A percentile compares a stretch with the other conserved stretches of the same genome.
Evolutionary conservation across 345 rosid species (phyloP).

Genomic region (Melaleuca alternifolia): DNA sequence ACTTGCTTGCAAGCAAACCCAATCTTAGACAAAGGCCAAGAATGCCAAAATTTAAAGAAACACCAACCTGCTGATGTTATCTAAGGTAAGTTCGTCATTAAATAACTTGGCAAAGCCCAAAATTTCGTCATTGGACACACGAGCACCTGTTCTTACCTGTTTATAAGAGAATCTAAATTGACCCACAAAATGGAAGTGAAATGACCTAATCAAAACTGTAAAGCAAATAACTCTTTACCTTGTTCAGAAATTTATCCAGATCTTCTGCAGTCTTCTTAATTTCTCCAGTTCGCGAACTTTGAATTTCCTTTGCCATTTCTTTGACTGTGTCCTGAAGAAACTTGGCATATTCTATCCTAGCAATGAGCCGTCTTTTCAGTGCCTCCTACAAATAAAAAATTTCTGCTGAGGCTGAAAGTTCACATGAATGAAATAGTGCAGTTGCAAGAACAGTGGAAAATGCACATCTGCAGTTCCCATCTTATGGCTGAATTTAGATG

Average conservation of each 20-base stretch:
- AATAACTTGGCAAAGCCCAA: constrained; percentile 92
- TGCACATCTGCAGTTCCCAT: background rate
- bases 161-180: background rate
- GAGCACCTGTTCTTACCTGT: constrained; percentile 88
- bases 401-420: background rate
- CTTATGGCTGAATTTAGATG: background rate
- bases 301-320: constrained; percentile 99
- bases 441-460: background rate
- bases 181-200: background rate
- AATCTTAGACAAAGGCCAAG: background rate
- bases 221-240: constrained; percentile 21
- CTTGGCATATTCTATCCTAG: constrained; percentile 94
- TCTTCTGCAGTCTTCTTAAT: constrained; percentile 86
- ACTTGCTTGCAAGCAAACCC: background rate
- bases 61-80: constrained; percentile 84
- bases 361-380: constrained; percentile 75
- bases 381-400: constrained; percentile 52
- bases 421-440: background rate
- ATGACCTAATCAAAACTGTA: background rate
- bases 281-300: constrained; percentile 77
- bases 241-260: constrained; percentile 86
- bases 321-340: constrained; percentile 95
- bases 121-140: constrained; percentile 91
- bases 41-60: background rate
- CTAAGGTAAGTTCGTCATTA: constrained; percentile 92